Conservation (phyloP, 176 grass and related monocot genomes). For the Saccharum officinarum region DNA sequence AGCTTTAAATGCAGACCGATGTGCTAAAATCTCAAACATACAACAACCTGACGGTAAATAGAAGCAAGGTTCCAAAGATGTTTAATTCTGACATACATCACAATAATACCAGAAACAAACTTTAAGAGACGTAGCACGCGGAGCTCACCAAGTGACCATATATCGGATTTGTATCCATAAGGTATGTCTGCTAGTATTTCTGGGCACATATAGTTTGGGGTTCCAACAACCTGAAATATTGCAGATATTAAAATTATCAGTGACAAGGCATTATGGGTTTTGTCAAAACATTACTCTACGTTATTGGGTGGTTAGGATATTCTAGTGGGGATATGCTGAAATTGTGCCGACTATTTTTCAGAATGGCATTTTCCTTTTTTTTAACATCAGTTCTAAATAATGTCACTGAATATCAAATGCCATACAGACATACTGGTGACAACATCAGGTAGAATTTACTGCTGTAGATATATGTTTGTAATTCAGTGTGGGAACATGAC, state of each 20-base stretch:
- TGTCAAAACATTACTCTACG: neutral
- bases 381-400: neutral
- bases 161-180: slow-evolving; percentile 89
- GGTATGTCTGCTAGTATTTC: slow-evolving; percentile 85
- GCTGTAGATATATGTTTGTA: neutral
- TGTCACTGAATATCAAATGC: neutral
- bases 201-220: slow-evolving; percentile 92
- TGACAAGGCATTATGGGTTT: neutral
- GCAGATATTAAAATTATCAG: neutral
- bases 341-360: neutral
- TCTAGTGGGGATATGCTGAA: neutral
- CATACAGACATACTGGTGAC: neutral
- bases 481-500: neutral
- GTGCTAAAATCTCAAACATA: slow-evolving; percentile 95
- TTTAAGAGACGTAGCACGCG: neutral
- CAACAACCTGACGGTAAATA: slow-evolving; percentile 70
- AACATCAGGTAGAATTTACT: neutral
- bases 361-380: neutral
- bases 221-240: slow-evolving; percentile 70
- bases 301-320: neutral
- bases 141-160: slow-evolving; percentile 77
- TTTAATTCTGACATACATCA: slow-evolving; percentile 13
- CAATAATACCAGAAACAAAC: neutral
- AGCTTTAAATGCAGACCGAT: slow-evolving; percentile 79
- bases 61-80: neutral